These are phyloP conservation scores for Oldenlandia corymbosa DNA, from an alignment of 257 asterid species.

Conservation along the genomic window DNA sequence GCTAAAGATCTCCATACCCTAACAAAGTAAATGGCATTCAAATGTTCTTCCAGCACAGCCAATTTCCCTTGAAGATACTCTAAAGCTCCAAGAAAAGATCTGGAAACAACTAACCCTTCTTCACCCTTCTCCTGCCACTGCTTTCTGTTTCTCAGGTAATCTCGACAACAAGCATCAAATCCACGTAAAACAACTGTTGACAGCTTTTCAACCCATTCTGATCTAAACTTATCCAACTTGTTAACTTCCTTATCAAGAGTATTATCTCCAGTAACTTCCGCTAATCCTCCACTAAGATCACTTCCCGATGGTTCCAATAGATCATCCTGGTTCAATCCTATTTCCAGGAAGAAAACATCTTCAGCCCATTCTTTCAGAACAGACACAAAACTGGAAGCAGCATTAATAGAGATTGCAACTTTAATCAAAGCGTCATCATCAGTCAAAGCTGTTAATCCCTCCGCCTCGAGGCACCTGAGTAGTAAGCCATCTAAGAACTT, in stretches of 20 bases:
- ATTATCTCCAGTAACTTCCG: conserved; percentile 31
- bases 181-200: conserved; percentile 84
- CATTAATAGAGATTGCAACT: conserved; percentile 75
- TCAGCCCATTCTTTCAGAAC: conserved; percentile 65
- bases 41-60: conserved; percentile 50
- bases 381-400: conserved; percentile 46
- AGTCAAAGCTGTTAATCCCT: conserved; percentile 86
- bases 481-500: conserved; percentile 50
- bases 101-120: conserved; percentile 51
- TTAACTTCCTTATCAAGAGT: conserved; percentile 50
- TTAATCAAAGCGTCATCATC: conserved; percentile 67
- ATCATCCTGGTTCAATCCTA: conserved; percentile 42
- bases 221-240: conserved; percentile 53
- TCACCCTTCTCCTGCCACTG: conserved; percentile 84
- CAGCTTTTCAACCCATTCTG: conserved; percentile 75
- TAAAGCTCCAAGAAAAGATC: conserved; percentile 59
- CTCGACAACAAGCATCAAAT: conserved; percentile 71
- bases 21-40: conserved; percentile 62
- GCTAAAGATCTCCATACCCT: conserved; percentile 85
- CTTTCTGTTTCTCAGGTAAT: conserved; percentile 72
- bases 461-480: conserved; percentile 92
- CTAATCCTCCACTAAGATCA: conserved; percentile 17
- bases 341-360: conserved; percentile 81
- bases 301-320: conserved; percentile 24
- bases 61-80: conserved; percentile 78